Conservation (phyloP, 176 grass and related monocot species). For the Raddia guianensis region DNA sequence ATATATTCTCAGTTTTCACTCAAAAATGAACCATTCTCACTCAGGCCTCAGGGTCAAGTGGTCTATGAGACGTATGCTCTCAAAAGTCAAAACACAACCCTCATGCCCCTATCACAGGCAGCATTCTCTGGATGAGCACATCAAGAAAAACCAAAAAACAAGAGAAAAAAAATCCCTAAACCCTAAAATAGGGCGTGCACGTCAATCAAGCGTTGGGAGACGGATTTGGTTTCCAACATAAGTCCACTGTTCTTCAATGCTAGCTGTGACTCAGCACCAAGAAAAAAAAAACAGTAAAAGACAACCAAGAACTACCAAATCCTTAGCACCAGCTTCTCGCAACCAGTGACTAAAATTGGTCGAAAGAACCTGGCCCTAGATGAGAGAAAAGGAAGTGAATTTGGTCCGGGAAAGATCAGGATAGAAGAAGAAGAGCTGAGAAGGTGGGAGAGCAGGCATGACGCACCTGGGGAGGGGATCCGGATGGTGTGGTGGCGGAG, state of each 20-base stretch:
- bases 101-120: background rate
- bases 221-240: background rate
- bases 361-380: background rate
- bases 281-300: background rate
- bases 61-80: background rate
- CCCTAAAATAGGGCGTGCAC: background rate
- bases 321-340: no score
- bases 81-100: background rate
- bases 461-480: constrained; percentile 5
- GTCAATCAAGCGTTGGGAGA: background rate
- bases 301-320: background rate
- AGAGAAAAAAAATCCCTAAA: background rate
- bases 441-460: background rate
- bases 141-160: background rate
- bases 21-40: no score
- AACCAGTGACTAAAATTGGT: no score
- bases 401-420: background rate
- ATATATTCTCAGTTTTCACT: no score
- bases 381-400: background rate
- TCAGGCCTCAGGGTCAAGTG: background rate
- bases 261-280: background rate
- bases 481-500: constrained; percentile 10
- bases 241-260: background rate
- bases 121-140: background rate
- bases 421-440: no score